A percentile compares a stretch with the other conserved stretches of the same genome.
These are phyloP conservation scores for Phytophthora podocarpi DNA, from an alignment of 352 stramenopile species.

Conservation along the genomic window DNA sequence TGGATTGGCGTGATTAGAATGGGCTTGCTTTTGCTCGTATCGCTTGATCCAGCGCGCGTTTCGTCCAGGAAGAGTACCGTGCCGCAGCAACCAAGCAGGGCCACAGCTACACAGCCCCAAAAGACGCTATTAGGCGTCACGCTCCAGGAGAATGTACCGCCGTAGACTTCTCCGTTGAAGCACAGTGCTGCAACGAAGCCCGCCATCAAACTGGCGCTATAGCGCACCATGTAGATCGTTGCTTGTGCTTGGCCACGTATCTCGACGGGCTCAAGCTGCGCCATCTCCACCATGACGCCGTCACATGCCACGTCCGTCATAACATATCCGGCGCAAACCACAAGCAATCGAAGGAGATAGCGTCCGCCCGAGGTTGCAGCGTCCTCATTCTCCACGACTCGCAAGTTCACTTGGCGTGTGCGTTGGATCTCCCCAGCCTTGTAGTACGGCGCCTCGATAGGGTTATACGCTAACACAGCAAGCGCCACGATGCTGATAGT, in stretches of 20 bases:
- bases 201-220: conserved; percentile 49
- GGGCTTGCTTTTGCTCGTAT: conserved; percentile 20
- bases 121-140: conserved; percentile 61
- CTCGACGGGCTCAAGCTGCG: conserved; percentile 71
- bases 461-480: conserved; percentile 51
- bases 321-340: conserved; percentile 68
- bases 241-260: conserved; percentile 62
- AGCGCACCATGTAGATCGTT: conserved; percentile 73
- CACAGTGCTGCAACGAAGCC: conserved; percentile 55
- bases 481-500: conserved; percentile 44
- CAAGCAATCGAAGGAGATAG: conserved; percentile 67
- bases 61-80: conserved; percentile 59
- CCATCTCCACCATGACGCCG: conserved; percentile 72
- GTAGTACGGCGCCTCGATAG: conserved; percentile 58
- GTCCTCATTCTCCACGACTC: conserved; percentile 52
- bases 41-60: conserved; percentile 29
- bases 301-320: conserved; percentile 74
- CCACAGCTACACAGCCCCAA: conserved; percentile 51
- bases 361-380: conserved; percentile 46
- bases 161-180: conserved; percentile 69
- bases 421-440: conserved; percentile 59
- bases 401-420: conserved; percentile 42
- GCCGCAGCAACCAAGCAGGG: conserved; percentile 37
- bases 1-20: conserved; percentile 36
- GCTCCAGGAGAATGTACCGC: conserved; percentile 62